Evolutionary conservation across 352 stramenopile genomes (phyloP), one percentile per base, ranked within the genome.

Genomic region (Globisporangium okanoganense): DNA sequence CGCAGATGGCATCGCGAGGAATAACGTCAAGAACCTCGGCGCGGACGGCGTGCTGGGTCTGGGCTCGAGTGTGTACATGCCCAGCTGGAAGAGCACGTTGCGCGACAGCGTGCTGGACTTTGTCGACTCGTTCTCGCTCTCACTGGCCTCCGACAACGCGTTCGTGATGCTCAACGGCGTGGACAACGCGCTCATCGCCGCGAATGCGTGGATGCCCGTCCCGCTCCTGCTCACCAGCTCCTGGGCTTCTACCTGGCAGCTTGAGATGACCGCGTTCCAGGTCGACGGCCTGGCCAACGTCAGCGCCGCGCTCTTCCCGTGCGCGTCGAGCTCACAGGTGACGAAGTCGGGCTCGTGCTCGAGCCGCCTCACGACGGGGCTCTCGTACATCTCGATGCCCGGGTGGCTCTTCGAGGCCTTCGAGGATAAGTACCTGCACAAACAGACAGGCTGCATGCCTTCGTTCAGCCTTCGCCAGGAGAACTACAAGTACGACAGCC

Each of bases 91-190:
- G 38, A 44, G 20, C 38, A 44, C 38, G 16, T 8, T 3, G 2
- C 38, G 16, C 14, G 14, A 44, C 14, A 14, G 22, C 10, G 5
- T 55, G 4, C 25, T 16, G 13, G 14, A 40, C 5, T 24, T 20
- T 10, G 25, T 41, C 14, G 18, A 40, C 18, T 41, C 27, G 14
- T 55, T 43, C 49, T 43, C 49, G 25, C 14, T 55, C 14, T 40
- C 10, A 1, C 49, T 55, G 14, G 49, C 25, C 27, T 27, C 27
- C 29, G 49, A 25, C 27, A 13, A 20, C 12, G 27, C 16, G 29
- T 55, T 55, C 49, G 5, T 43, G 29, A 55, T 55, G 29, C 29
- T 55, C 49, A 55, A 55, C 27, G 49, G 49, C 29, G 8, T 55
- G 5, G 49, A 55, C n/a, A 8, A 55, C 3, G 49, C 49, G 18